Base-by-base conservation (phyloP, 176 grass and related monocot genomes). In the Triticum turgidum region DNA sequence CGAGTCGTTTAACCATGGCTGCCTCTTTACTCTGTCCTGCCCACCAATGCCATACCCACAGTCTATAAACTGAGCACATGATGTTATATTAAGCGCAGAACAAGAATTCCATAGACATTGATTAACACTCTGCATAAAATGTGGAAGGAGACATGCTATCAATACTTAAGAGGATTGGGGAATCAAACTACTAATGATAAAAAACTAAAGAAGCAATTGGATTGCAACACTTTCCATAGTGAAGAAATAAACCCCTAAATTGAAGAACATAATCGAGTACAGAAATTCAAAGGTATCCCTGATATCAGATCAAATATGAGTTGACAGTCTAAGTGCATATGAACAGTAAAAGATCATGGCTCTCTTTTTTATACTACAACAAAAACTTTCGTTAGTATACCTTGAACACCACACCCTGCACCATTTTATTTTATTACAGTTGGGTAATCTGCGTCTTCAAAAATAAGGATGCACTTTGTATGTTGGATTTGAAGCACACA, bases 81-180 rank as follows among this genome's bases (percentile, higher is more conserved):
- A 65, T 45, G 76, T 59, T 74, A 80, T 76, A 7, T 66, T 62
- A 10, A 73, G 76, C 24, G 5, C 3, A 79, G 56, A 74, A 86
- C 96, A 95, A 78, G 88, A 69, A 85, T 89, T 82, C 25, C 13
- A 45, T 64, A 98, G 91, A 80, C 93, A 98, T 49, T 95, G 89
- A 69, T 94, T 95, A 65, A 98, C 91, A 75, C 90, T 98, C 96
- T 98, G 91, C 77, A 84, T 2, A 70, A 77, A 91, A 79, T 49
- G 25, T 49, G 51, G 65, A 69, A 78, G 32, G 82, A 73, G n/a
- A 82, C 38, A 76, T 63, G 45, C 39, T 79, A 9, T 78, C 78
- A 56, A 56, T 11, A 77, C 0, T 56, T 56, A 56, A 56, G 47
- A 77, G 49, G 27, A 12, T 56, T 34, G 47, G 5, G 13, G 49